Evolutionary conservation across 345 rosid genomes (phyloP), one percentile per base, ranked within the genome.

Genomic region (Noccaea bulbosa): DNA sequence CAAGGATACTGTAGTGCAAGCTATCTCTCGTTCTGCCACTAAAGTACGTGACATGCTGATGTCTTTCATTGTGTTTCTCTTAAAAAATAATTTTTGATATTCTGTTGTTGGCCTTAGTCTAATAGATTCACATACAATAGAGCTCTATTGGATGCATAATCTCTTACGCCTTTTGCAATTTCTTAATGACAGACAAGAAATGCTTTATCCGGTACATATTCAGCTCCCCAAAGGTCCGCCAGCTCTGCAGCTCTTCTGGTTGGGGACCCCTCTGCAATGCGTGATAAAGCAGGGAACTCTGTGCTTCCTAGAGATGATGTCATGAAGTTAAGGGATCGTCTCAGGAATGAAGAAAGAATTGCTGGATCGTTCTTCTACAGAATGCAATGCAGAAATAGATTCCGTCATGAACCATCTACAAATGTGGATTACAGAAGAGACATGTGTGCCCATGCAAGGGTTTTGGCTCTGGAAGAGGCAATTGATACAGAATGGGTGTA

Each of bases 281-380:
- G 87, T 81, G 99, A 95, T 76, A 90, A 89, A 80, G 92, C 93
- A 74, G 99, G 99, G 71, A 95, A 95, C 74, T 88, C 81, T 67
- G 95, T 92, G 66, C 99, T 95, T 80, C 99, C 98, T 22, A 85
- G 99, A 84, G 99, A 89, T 79, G 99, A 95, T 88, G 99, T 95
- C 62, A 75, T 90, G 91, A 95, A 95, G 80, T 44, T 95, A 80
- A 85, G 98, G 69, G 99, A 92, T 77, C 99, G 99, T 71, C 81
- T 95, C 62, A 87, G 83, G 81, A 92, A 92, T 67, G 99, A 95
- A 83, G 99, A 95, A 85, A 73, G 85, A 74, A 83, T 90, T 62
- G 82, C 87, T 35, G 94, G 92, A 49, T 87, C 97, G 16, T 84
- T 86, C 83, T 83, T 89, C 82, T 82, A 70, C 72, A 82, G 76